phyloP scores from a whole-genome alignment of 2,329 filamentous ascomycete species.

The Cladophialophora immunda region DNA sequence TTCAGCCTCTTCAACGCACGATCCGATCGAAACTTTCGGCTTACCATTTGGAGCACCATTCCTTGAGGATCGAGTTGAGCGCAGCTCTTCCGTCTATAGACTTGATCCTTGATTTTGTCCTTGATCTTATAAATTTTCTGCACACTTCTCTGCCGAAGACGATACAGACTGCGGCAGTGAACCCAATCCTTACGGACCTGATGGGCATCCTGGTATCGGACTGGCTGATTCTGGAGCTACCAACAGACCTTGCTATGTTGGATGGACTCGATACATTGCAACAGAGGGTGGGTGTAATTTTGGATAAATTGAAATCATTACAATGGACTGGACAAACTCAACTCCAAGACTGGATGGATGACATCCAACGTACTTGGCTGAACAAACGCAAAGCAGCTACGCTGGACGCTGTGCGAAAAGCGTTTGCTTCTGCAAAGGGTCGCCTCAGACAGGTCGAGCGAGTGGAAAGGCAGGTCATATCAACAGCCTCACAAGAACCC shows the following conservation, averaged over 20 bases:
- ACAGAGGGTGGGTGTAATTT: conserved; percentile 71
- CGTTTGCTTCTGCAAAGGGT: conserved; percentile 73
- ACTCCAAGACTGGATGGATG: conserved; percentile 80
- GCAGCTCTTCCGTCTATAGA: conserved; percentile 43
- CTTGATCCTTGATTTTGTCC: conserved; percentile 55
- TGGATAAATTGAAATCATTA: conserved; percentile 66
- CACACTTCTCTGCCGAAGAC: conserved; percentile 58
- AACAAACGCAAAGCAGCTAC: conserved; percentile 81
- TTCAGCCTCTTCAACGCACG: conserved; percentile 33
- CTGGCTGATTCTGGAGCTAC: conserved; percentile 81
- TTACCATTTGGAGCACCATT: conserved; percentile 41
- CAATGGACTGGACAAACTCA: conserved; percentile 70
- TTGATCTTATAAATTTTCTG: conserved; percentile 60
- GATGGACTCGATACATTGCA: conserved; percentile 75
- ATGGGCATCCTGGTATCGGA: conserved; percentile 72
- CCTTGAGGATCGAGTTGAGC: conserved; percentile 43
- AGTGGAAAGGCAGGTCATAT: conserved; percentile 82
- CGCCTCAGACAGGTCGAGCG: conserved; percentile 77
- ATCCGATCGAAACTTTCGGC: conserved; percentile 27
- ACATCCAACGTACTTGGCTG: conserved; percentile 84
- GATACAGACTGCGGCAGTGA: conserved; percentile 66
- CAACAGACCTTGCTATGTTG: conserved; percentile 76
- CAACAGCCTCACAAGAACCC: conserved; percentile 65
- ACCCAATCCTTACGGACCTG: conserved; percentile 74
- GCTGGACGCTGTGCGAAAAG: conserved; percentile 75